A percentile compares a stretch with the other conserved stretches of the same genome.
Evolutionary conservation across 225 moss, liverwort and hornwort species (phyloP).

Genomic region (Anthoceros angustus): DNA sequence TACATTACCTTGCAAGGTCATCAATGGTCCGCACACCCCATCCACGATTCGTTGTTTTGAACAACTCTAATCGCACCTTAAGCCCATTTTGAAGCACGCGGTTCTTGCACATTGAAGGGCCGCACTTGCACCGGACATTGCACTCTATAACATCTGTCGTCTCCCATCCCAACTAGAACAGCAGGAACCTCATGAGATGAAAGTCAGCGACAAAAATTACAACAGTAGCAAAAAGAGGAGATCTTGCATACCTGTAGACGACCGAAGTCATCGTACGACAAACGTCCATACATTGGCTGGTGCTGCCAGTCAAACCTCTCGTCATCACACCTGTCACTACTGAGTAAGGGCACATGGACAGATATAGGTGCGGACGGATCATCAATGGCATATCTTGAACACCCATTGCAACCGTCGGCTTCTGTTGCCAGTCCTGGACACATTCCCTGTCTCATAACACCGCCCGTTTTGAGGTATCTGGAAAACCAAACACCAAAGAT

Average conservation of each 20-base stretch:
- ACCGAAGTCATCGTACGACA: slow-evolving; percentile 66
- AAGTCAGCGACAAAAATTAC: background rate
- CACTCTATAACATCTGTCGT: slow-evolving; percentile 71
- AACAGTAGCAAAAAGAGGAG: background rate
- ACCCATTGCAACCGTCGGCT: slow-evolving; percentile 71
- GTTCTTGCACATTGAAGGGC: slow-evolving; percentile 43
- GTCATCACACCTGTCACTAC: slow-evolving; percentile 45
- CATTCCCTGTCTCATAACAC: slow-evolving; percentile 32
- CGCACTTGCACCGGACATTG: slow-evolving; percentile 58
- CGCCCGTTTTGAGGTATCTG: slow-evolving; percentile 36
- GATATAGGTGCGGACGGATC: slow-evolving; percentile 44
- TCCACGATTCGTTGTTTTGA: slow-evolving; percentile 64
- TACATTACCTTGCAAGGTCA: slow-evolving; percentile 46
- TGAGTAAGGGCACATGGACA: slow-evolving; percentile 39
- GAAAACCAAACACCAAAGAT: background rate
- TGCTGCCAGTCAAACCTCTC: slow-evolving; percentile 70
- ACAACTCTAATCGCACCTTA: slow-evolving; percentile 60
- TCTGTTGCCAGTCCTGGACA: slow-evolving; percentile 34
- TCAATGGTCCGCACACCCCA: slow-evolving; percentile 84
- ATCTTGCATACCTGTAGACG: slow-evolving; percentile 49
- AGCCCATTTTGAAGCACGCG: slow-evolving; percentile 81
- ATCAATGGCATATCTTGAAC: slow-evolving; percentile 39
- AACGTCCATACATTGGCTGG: slow-evolving; percentile 82
- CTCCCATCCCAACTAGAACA: slow-evolving; percentile 55
- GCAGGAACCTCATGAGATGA: background rate